Percentiles rank a stretch among this genome's conserved stretches.
Evolutionary conservation across 108 stramenopile genomes (phyloP).

Genomic region (Nitzschia palea): DNA sequence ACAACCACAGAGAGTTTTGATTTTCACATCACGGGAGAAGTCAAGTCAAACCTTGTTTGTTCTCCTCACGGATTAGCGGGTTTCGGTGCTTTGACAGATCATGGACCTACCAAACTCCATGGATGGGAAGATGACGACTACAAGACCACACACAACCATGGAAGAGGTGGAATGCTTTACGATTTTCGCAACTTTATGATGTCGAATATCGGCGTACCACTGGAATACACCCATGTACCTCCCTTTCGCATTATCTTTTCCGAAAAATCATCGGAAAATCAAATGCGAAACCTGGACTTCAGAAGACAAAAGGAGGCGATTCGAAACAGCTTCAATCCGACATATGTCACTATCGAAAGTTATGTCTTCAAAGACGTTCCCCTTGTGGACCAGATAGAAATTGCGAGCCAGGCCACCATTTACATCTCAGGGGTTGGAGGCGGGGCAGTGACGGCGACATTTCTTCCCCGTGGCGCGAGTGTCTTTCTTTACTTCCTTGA

Average conservation of each 20-base stretch:
- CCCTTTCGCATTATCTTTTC: slow-evolving; percentile 56
- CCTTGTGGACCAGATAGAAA: slow-evolving; percentile 42
- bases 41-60: slow-evolving; percentile 31
- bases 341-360: slow-evolving; percentile 31
- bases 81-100: slow-evolving; percentile 53
- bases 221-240: slow-evolving; percentile 14
- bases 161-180: slow-evolving; percentile 49
- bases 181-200: slow-evolving; percentile 62
- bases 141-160: slow-evolving; percentile 45
- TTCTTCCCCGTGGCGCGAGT: slow-evolving; percentile 44
- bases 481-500: slow-evolving; percentile 47
- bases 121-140: slow-evolving; percentile 59
- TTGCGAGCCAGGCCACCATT: slow-evolving; percentile 42
- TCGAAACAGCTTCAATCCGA: slow-evolving; percentile 21
- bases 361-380: slow-evolving; percentile 44
- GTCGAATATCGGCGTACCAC: slow-evolving; percentile 40
- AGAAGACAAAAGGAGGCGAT: slow-evolving; percentile 29
- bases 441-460: slow-evolving; percentile 57
- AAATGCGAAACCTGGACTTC: slow-evolving; percentile 37
- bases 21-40: slow-evolving; percentile 1
- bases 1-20: slow-evolving; percentile 14
- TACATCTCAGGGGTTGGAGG: slow-evolving; percentile 55
- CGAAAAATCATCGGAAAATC: slow-evolving; percentile 34
- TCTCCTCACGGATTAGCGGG: slow-evolving; percentile 42
- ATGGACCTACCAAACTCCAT: slow-evolving; percentile 52